Evolutionary conservation across 306 rosid species (phyloP).

Genomic region (Fagus sylvatica): DNA sequence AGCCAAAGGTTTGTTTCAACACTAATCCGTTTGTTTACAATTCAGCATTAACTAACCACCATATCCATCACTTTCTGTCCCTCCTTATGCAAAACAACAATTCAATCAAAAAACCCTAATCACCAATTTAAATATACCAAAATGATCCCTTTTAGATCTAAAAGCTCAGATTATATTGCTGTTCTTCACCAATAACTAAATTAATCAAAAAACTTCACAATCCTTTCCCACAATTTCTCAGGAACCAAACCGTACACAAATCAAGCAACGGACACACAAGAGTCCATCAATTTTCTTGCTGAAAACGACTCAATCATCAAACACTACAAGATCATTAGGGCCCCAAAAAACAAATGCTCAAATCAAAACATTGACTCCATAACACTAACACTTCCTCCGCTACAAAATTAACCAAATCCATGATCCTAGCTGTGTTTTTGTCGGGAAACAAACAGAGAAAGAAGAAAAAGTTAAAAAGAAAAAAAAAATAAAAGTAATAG

Average conservation of each 20-base stretch:
- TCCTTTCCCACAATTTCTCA: neutral
- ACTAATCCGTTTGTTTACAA: neutral
- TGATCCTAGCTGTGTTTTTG: neutral
- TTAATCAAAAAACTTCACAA: neutral
- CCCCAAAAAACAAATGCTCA: no score
- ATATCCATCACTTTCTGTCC: neutral
- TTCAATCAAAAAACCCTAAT: neutral
- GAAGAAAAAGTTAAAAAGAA: neutral
- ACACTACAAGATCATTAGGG: no score
- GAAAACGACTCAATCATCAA: neutral
- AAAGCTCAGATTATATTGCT: neutral
- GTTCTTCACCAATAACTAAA: neutral
- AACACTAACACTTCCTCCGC: neutral
- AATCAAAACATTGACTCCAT: no score
- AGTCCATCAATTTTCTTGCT: neutral
- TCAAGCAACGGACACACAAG: neutral
- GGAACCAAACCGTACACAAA: neutral
- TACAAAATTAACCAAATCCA: neutral
- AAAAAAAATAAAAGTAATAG: neutral
- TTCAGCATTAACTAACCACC: neutral
- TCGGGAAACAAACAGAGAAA: conserved; percentile 16
- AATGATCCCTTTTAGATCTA: neutral
- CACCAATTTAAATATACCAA: neutral
- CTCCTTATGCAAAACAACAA: neutral
- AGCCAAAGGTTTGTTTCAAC: neutral